Base-by-base conservation (phyloP, 2,329 filamentous ascomycete species). In the Stenocarpella maydis region DNA sequence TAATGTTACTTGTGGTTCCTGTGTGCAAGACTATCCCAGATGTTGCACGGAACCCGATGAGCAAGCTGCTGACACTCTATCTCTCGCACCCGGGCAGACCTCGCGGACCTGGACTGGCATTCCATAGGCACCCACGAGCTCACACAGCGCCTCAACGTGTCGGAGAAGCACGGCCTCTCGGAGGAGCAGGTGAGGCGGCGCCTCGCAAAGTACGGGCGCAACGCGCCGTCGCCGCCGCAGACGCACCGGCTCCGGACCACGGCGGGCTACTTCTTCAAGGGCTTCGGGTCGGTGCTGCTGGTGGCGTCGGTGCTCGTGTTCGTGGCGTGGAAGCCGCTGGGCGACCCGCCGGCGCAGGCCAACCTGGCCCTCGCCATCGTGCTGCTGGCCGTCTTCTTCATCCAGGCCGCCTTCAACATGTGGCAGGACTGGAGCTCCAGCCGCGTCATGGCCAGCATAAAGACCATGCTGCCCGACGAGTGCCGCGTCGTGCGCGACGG, bases 401-500 rank as follows among this genome's bases (percentile, higher is more conserved):
- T 91, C 49, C 88, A 91, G 74, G 92, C 90, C 19, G 86, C 82
- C 3, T 94, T 94, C 80, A 90, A 90, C 75, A 86, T 87, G 75
- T 91, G 86, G 83, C 88, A 91, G 75, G 92, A 95, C 76, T 95
- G 91, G 87, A 93, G 91, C 2, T 92, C 91, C 0, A 91, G 88
- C 1, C 83, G 90, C 6, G 91, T 94, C 67, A 95, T 95, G 92
- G 87, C 89, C 21, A 93, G 91, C 0, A 95, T 95, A 76, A 92
- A 90, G 58, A 90, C 87, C 21, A 92, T 95, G 91, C 83, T 95
- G n/a, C 92, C 92, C 0, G 91, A 93, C 74, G 84, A 89, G 69
- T 93, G 90, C 74, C 81, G 90, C 31, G 84, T 92, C 9, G 79
- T 91, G 8, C 87, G 92, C 24, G 87, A 92, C 72, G 86, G 88